phyloP scores from a whole-genome alignment of 1,284 basidiomycete genomes.

The Leccinum griseonigrum region DNA sequence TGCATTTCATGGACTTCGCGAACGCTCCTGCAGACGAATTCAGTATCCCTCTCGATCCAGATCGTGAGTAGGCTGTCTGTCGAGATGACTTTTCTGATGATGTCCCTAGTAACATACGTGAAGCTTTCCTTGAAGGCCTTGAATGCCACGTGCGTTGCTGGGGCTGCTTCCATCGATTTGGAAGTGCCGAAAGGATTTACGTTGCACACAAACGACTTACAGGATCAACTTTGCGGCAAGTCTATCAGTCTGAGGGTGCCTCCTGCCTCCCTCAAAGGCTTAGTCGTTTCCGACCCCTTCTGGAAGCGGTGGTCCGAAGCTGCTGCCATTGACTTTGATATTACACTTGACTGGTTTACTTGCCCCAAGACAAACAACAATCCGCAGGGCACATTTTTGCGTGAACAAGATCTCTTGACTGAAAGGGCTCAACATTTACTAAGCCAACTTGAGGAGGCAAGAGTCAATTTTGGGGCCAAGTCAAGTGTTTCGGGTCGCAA shows the following conservation, averaged over 20 bases:
- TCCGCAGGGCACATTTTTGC: slow-evolving; percentile 68
- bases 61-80: slow-evolving; percentile 50
- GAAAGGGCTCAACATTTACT: slow-evolving; percentile 64
- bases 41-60: slow-evolving; percentile 62
- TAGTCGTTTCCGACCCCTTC: slow-evolving; percentile 41
- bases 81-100: slow-evolving; percentile 6
- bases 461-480: slow-evolving; percentile 3
- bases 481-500: not conserved
- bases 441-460: slow-evolving; percentile 27
- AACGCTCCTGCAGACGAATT: slow-evolving; percentile 81
- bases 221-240: slow-evolving; percentile 61
- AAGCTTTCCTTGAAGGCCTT: slow-evolving; percentile 56
- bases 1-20: slow-evolving; percentile 71
- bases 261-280: slow-evolving; percentile 41
- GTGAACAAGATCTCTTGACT: slow-evolving; percentile 69
- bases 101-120: slow-evolving; percentile 43
- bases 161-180: slow-evolving; percentile 53
- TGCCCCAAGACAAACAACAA: slow-evolving; percentile 52
- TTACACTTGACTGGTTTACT: slow-evolving; percentile 67
- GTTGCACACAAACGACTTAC: slow-evolving; percentile 72
- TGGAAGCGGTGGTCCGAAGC: slow-evolving; percentile 69
- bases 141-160: slow-evolving; percentile 55
- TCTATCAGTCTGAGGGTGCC: slow-evolving; percentile 58
- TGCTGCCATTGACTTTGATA: slow-evolving; percentile 51
- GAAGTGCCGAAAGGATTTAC: slow-evolving; percentile 58